phyloP scores from a whole-genome alignment of 345 rosid genomes.

The Acer negundo region DNA sequence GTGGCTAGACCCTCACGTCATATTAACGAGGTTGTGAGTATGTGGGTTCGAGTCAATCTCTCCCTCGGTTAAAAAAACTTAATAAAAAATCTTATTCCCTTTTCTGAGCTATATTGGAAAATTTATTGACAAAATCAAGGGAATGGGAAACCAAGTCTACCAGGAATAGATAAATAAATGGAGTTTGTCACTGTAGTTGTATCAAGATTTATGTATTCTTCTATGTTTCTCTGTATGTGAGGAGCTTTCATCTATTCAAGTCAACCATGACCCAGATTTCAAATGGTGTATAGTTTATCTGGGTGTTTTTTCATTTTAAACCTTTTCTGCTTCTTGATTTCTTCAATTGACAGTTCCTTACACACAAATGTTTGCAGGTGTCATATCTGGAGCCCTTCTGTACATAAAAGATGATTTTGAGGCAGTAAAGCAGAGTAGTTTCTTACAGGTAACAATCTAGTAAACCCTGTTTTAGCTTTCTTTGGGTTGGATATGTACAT shows the following conservation, averaged over 20 bases:
- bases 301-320: neutral
- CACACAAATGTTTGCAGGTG: slow-evolving; percentile 54
- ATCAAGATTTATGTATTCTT: too few species aligned
- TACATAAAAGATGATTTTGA: slow-evolving; percentile 93
- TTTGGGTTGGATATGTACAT: neutral
- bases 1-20: too few species aligned
- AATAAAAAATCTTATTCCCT: neutral
- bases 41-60: too few species aligned
- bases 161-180: neutral
- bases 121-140: neutral
- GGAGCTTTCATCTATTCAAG: neutral
- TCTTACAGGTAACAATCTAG: slow-evolving; percentile 67
- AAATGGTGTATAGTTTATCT: neutral
- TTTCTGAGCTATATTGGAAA: neutral
- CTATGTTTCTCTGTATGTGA: neutral
- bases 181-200: neutral
- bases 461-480: neutral
- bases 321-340: neutral
- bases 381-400: slow-evolving; percentile 93
- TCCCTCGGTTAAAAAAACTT: too few species aligned
- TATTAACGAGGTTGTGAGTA: too few species aligned
- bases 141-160: neutral
- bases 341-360: neutral
- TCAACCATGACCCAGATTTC: neutral
- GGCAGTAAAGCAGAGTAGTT: slow-evolving; percentile 72